These are phyloP conservation scores for Niebla homalea DNA, from an alignment of 495 filamentous ascomycete species.

Conservation along the genomic window DNA sequence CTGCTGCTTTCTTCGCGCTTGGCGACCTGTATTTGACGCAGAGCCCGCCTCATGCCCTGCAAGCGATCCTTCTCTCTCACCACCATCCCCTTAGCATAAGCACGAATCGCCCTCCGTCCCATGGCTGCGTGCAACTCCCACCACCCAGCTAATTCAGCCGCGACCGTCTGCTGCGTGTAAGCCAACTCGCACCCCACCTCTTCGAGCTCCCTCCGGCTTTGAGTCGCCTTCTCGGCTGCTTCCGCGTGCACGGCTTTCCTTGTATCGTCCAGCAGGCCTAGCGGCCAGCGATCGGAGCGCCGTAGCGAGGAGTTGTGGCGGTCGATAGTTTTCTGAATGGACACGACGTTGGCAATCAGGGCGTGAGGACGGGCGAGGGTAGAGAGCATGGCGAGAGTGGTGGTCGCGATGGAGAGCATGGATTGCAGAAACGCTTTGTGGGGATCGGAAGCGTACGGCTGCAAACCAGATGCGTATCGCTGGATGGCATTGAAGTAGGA, in stretches of 20 bases:
- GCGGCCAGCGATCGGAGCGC: conserved; percentile 63
- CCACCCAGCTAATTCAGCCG: conserved; percentile 84
- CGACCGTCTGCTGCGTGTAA: conserved; percentile 88
- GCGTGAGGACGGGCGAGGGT: conserved; percentile 71
- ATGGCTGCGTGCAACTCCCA: conserved; percentile 73
- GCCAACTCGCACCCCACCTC: conserved; percentile 62
- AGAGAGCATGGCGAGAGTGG: conserved; percentile 63
- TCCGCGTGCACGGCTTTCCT: conserved; percentile 68
- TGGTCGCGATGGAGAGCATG: conserved; percentile 62
- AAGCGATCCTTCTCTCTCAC: conserved; percentile 65
- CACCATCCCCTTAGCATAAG: conserved; percentile 65
- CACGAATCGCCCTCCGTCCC: conserved; percentile 57
- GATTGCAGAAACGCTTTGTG: conserved; percentile 57
- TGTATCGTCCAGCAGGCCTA: conserved; percentile 79
- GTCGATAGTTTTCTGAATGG: conserved; percentile 53
- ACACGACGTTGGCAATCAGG: conserved; percentile 57
- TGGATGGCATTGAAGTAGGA: conserved; percentile 57
- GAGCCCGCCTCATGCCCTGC: conserved; percentile 65
- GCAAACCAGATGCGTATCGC: conserved; percentile 52
- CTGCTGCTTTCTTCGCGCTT: no score
- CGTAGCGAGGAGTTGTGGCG: conserved; percentile 60
- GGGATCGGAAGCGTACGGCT: conserved; percentile 61
- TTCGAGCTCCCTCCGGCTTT: conserved; percentile 49
- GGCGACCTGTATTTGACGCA: conserved; percentile 27
- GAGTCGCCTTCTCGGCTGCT: conserved; percentile 56